Evolutionary conservation across 73 alveolate genomes (phyloP).

Genomic region (Tetrahymena thermophila): DNA sequence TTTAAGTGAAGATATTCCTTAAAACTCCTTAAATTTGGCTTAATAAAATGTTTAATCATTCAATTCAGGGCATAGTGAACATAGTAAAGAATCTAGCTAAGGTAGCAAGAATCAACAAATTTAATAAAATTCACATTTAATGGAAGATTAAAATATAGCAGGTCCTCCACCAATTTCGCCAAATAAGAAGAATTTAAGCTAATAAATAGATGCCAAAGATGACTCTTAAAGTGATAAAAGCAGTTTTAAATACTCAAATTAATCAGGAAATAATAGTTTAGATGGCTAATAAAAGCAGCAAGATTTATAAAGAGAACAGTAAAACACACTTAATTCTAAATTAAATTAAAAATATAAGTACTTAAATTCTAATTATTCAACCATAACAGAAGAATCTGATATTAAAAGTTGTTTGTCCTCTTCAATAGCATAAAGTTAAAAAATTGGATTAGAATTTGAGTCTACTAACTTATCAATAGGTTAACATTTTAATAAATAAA

Average conservation of each 20-base stretch:
- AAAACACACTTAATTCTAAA: not conserved
- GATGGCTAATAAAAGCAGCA: not conserved
- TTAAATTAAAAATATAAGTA: not conserved
- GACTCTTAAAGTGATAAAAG: not conserved
- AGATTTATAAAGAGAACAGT: not conserved
- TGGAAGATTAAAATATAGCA: not conserved
- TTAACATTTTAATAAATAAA: not conserved
- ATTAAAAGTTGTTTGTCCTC: not conserved
- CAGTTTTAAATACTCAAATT: not conserved
- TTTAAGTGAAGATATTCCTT: not conserved
- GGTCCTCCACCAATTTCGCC: not conserved
- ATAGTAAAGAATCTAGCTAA: not conserved
- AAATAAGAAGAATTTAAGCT: not conserved
- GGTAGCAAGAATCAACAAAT: not conserved
- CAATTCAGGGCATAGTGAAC: not conserved
- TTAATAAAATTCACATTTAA: not conserved
- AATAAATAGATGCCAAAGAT: not conserved
- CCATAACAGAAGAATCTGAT: not conserved
- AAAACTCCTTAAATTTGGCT: not conserved
- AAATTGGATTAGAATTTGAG: not conserved
- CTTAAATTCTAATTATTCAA: not conserved
- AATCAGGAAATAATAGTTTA: not conserved
- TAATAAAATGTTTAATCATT: not conserved
- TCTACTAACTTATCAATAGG: not conserved
- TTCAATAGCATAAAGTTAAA: not conserved